These are phyloP conservation scores for Elongisporangium prolatum DNA, from an alignment of 352 stramenopile genomes.

Conservation along the genomic window DNA sequence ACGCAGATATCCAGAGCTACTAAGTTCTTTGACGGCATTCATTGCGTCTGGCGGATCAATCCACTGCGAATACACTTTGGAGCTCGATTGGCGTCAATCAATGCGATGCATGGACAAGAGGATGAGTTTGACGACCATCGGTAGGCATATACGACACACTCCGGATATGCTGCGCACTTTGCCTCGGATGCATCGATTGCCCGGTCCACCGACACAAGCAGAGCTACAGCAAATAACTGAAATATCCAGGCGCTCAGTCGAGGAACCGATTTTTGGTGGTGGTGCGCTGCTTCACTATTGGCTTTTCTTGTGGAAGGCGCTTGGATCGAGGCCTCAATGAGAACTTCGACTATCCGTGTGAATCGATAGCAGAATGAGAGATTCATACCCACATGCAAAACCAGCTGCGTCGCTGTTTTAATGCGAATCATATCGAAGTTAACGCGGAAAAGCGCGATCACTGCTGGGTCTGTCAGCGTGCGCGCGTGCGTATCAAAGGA, in stretches of 20 bases:
- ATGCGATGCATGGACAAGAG: conserved; percentile 26
- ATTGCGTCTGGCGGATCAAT: conserved; percentile 19
- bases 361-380: conserved; percentile 25
- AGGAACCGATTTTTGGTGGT: conserved; percentile 5
- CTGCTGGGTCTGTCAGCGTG: conserved; percentile 12
- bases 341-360: conserved; percentile 14
- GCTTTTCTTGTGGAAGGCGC: conserved; percentile 2
- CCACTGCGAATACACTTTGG: conserved; percentile 31
- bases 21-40: conserved; percentile 15
- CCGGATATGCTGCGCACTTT: conserved; percentile 9
- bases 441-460: conserved; percentile 14
- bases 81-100: conserved; percentile 12
- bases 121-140: conserved; percentile 5
- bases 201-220: conserved; percentile 7
- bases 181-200: conserved; percentile 8
- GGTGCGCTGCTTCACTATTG: not conserved
- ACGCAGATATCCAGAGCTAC: conserved; percentile 18
- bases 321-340: conserved; percentile 1
- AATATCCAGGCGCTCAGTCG: conserved; percentile 6
- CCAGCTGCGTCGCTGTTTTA: conserved; percentile 12
- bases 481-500: conserved; percentile 18
- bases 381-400: conserved; percentile 20
- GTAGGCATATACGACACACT: conserved; percentile 29
- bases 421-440: conserved; percentile 22
- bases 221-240: conserved; percentile 7